phyloP scores from a whole-genome alignment of 2,329 filamentous ascomycete genomes.

The Dactylonectria macrodidyma region DNA sequence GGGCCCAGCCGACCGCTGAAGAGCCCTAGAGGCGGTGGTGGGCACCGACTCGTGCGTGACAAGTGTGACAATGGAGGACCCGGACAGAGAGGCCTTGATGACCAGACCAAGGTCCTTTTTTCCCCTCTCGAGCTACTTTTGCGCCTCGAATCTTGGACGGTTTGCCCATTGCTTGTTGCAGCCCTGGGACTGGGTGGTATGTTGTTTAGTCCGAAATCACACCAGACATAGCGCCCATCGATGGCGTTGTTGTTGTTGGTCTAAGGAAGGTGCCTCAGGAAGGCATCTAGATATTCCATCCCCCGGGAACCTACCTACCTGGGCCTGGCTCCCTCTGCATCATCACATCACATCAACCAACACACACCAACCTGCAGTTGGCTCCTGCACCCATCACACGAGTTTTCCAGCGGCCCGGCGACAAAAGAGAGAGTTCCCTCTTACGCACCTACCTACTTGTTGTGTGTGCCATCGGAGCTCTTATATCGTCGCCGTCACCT shows the following conservation, averaged over 20 bases:
- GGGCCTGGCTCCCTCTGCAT: constrained; percentile 4
- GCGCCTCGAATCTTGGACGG: background rate
- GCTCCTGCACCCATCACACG: constrained; percentile 19
- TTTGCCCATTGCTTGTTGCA: background rate
- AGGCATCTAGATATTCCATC: background rate
- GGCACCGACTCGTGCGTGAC: background rate
- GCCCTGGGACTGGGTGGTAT: constrained; percentile 12
- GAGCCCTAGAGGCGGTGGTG: too few relatives aligned
- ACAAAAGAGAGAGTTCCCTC: background rate
- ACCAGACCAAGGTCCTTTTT: background rate
- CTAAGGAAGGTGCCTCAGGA: too few relatives aligned
- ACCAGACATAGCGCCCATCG: constrained; percentile 17
- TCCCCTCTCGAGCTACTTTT: background rate
- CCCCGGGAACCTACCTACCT: background rate
- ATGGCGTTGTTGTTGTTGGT: background rate
- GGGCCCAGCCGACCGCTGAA: too few relatives aligned
- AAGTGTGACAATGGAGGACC: background rate
- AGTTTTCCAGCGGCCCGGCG: constrained; percentile 12
- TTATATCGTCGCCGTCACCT: constrained; percentile 14
- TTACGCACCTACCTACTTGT: background rate
- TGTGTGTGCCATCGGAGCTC: constrained; percentile 1
- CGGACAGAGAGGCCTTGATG: background rate
- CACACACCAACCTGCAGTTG: background rate
- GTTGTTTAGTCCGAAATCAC: constrained; percentile 22
- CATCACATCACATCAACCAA: constrained; percentile 5